These are phyloP conservation scores for Globisporangium ultimum DNA, from an alignment of 352 stramenopile genomes.

Conservation along the genomic window DNA sequence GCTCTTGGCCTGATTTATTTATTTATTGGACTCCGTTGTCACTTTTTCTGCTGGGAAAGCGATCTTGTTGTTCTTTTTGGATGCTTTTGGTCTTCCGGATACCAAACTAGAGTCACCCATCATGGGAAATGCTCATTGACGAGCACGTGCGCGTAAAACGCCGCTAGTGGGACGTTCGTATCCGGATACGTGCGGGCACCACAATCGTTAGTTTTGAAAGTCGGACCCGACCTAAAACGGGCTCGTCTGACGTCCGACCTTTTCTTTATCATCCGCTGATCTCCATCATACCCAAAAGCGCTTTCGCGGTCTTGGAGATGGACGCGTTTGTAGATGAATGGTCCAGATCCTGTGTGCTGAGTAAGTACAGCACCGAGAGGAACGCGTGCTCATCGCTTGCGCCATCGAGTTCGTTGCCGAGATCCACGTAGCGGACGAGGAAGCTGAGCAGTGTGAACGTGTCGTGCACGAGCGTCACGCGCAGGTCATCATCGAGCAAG, in stretches of 20 bases:
- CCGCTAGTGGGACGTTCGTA: background rate
- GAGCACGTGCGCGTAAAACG: too few species aligned
- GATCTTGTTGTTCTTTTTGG: background rate
- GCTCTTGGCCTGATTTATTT: too few species aligned
- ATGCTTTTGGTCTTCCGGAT: background rate
- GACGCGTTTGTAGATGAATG: slow-evolving; percentile 31
- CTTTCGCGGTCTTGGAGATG: slow-evolving; percentile 44
- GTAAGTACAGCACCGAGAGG: slow-evolving; percentile 45
- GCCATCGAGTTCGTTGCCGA: slow-evolving; percentile 43
- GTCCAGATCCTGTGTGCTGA: slow-evolving; percentile 35
- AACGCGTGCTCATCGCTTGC: slow-evolving; percentile 57
- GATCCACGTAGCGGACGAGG: slow-evolving; percentile 67
- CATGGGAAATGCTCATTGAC: too few species aligned
- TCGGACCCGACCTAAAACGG: background rate
- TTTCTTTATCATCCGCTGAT: background rate
- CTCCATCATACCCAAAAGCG: slow-evolving; percentile 25
- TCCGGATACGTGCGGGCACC: background rate
- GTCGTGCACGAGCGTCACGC: slow-evolving; percentile 43
- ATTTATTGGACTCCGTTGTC: too few species aligned
- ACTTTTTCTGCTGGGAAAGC: background rate
- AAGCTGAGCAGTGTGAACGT: slow-evolving; percentile 56
- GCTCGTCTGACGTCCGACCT: background rate
- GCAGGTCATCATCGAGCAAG: slow-evolving; percentile 24
- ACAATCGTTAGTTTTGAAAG: too few species aligned
- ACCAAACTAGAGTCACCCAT: background rate